phyloP scores from a whole-genome alignment of 495 filamentous ascomycete genomes.

The Evansstolkia leycettana region DNA sequence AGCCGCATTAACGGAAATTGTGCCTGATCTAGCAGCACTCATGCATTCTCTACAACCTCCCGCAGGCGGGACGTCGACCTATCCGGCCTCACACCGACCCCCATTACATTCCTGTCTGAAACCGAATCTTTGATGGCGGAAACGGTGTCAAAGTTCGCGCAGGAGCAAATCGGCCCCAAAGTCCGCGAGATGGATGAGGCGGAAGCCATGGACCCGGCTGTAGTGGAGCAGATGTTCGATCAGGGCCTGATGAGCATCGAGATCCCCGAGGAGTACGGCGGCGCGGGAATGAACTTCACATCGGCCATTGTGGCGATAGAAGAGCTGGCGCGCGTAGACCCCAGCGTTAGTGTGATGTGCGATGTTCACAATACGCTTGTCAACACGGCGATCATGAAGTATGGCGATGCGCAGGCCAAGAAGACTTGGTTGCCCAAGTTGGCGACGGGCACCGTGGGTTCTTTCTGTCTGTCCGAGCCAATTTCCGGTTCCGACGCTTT shows the following conservation, averaged over 20 bases:
- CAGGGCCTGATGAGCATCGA: slow-evolving; percentile 97
- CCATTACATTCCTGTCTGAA: slow-evolving; percentile 88
- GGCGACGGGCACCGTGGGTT: slow-evolving; percentile 83
- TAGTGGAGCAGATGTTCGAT: slow-evolving; percentile 92
- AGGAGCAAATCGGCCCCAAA: slow-evolving; percentile 78
- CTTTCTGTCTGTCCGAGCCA: slow-evolving; percentile 93
- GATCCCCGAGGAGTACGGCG: slow-evolving; percentile 93
- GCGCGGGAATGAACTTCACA: slow-evolving; percentile 98
- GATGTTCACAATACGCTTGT: slow-evolving; percentile 98
- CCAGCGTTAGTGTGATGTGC: slow-evolving; percentile 82
- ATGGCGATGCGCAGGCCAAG: slow-evolving; percentile 61
- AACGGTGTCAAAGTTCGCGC: slow-evolving; percentile 79
- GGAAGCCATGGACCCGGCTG: slow-evolving; percentile 76
- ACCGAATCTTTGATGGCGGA: slow-evolving; percentile 83
- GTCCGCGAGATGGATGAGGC: slow-evolving; percentile 97
- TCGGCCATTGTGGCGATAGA: slow-evolving; percentile 92
- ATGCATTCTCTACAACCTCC: slow-evolving; percentile 61
- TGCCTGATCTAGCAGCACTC: slow-evolving; percentile 27
- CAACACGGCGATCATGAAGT: slow-evolving; percentile 86
- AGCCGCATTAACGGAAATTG: slow-evolving; percentile 10
- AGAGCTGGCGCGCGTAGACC: slow-evolving; percentile 88
- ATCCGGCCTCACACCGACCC: slow-evolving; percentile 66
- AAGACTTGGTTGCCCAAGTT: slow-evolving; percentile 78
- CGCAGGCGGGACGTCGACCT: slow-evolving; percentile 50
- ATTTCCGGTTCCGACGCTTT: slow-evolving; percentile 92